A percentile compares a stretch with the other conserved stretches of the same genome.
Conservation (phyloP, 1,284 basidiomycete species). For the Ceratobasidium sp. region DNA sequence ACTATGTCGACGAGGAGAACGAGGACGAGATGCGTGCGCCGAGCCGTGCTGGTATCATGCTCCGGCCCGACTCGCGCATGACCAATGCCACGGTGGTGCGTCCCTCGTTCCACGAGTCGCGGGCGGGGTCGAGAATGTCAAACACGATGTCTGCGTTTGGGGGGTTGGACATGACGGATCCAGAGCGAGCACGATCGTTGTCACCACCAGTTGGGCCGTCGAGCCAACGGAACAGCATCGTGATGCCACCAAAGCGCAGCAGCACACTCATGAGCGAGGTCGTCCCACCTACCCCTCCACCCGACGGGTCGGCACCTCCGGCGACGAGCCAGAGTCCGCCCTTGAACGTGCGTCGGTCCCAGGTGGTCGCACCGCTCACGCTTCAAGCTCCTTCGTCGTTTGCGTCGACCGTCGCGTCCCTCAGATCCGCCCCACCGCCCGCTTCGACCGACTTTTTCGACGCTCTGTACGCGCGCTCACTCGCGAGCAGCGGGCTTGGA, state of each 20-base stretch:
- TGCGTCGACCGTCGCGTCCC: constrained; percentile 33
- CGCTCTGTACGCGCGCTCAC: constrained; percentile 31
- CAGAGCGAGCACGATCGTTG: neutral
- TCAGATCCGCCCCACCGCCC: constrained; percentile 35
- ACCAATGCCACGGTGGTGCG: constrained; percentile 37
- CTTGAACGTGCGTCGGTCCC: constrained; percentile 29
- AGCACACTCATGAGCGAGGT: constrained; percentile 30
- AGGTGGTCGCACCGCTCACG: constrained; percentile 21
- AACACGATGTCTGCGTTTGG: constrained; percentile 37
- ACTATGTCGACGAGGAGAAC: constrained; percentile 50
- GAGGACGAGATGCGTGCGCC: constrained; percentile 47
- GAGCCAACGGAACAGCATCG: constrained; percentile 16
- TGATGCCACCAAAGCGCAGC: constrained; percentile 15
- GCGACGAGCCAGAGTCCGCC: constrained; percentile 9
- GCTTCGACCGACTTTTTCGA: constrained; percentile 44
- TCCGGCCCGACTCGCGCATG: constrained; percentile 37
- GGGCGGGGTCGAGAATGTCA: constrained; percentile 21
- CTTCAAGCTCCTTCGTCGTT: constrained; percentile 30
- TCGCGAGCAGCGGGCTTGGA: constrained; percentile 22
- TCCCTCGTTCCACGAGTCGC: constrained; percentile 34
- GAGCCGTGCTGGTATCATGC: constrained; percentile 34
- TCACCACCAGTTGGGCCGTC: constrained; percentile 2
- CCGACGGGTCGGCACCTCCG: neutral
- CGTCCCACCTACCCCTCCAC: neutral
- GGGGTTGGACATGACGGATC: neutral